A percentile compares a stretch with the other conserved stretches of the same genome.
Conservation (phyloP, 768 basidiomycete species). For the Russula sp. region DNA sequence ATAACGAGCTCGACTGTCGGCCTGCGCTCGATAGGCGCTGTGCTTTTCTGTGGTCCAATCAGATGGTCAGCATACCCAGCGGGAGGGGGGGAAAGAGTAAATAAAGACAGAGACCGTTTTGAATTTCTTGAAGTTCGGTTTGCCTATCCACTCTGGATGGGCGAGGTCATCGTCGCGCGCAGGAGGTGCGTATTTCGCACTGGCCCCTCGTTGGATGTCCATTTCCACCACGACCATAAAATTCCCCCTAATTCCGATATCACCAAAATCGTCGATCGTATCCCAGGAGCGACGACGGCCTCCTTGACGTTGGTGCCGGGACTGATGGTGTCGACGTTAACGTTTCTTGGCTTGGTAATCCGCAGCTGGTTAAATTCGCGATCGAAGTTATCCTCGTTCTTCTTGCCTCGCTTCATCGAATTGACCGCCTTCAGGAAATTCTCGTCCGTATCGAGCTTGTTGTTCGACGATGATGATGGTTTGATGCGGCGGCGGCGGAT, state of each 20-base stretch:
- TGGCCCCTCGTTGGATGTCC: slow-evolving; percentile 40
- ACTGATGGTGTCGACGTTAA: neutral
- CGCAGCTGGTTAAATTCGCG: slow-evolving; percentile 72
- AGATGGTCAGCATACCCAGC: neutral
- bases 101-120: slow-evolving; percentile 49
- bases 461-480: neutral
- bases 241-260: slow-evolving; percentile 61
- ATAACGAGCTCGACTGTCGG: slow-evolving; percentile 50
- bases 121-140: slow-evolving; percentile 70
- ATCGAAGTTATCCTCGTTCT: slow-evolving; percentile 62
- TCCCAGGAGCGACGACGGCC: slow-evolving; percentile 49
- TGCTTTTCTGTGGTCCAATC: slow-evolving; percentile 33
- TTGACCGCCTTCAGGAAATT: slow-evolving; percentile 67
- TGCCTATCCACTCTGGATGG: slow-evolving; percentile 42
- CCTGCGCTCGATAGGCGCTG: slow-evolving; percentile 30
- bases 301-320: slow-evolving; percentile 35
- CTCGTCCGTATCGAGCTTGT: slow-evolving; percentile 50
- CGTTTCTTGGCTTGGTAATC: slow-evolving; percentile 54
- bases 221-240: slow-evolving; percentile 73
- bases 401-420: slow-evolving; percentile 65
- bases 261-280: slow-evolving; percentile 59
- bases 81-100: neutral
- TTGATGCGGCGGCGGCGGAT: neutral
- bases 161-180: neutral
- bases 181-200: slow-evolving; percentile 11